Percentiles rank a stretch among this genome's conserved stretches.
phyloP scores from a whole-genome alignment of 805 yeast species.

The Candida manassasensis region DNA sequence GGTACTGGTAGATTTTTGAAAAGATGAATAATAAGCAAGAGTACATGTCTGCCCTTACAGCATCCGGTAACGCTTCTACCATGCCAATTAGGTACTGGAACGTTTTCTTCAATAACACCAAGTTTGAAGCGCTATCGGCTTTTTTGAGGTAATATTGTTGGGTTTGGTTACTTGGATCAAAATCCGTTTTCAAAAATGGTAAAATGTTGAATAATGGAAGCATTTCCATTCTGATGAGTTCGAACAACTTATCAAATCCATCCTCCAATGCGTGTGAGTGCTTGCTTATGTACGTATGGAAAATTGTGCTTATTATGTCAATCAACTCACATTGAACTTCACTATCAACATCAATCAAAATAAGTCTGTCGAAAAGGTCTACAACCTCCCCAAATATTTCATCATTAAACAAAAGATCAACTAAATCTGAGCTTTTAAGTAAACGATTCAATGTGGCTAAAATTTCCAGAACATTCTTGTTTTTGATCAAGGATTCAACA shows the following conservation, averaged over 20 bases:
- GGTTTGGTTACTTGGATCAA: constrained; percentile 22
- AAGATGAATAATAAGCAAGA: constrained; percentile 65
- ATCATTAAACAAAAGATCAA: constrained; percentile 58
- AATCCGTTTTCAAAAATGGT: constrained; percentile 54
- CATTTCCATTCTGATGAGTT: constrained; percentile 65
- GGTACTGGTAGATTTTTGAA: constrained; percentile 48
- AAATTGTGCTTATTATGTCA: constrained; percentile 28
- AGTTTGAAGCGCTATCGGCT: constrained; percentile 33
- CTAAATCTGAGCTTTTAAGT: constrained; percentile 51
- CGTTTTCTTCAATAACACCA: constrained; percentile 43
- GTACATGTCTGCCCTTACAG: constrained; percentile 66
- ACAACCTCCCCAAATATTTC: constrained; percentile 69
- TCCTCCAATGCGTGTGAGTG: constrained; percentile 42
- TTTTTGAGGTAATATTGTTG: constrained; percentile 24
- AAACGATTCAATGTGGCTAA: constrained; percentile 46
- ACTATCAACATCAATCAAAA: constrained; percentile 56
- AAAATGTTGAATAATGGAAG: constrained; percentile 55
- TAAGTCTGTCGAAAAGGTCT: constrained; percentile 69
- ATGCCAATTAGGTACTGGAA: constrained; percentile 55
- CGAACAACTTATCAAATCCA: constrained; percentile 78
- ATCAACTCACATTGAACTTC: constrained; percentile 54
- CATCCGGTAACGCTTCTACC: constrained; percentile 59
- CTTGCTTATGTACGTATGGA: constrained; percentile 19
- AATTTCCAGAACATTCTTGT: constrained; percentile 45
- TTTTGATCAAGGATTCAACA: constrained; percentile 60